Conservation (phyloP, 2,329 filamentous ascomycete species). For the Eurotiales sp. region DNA sequence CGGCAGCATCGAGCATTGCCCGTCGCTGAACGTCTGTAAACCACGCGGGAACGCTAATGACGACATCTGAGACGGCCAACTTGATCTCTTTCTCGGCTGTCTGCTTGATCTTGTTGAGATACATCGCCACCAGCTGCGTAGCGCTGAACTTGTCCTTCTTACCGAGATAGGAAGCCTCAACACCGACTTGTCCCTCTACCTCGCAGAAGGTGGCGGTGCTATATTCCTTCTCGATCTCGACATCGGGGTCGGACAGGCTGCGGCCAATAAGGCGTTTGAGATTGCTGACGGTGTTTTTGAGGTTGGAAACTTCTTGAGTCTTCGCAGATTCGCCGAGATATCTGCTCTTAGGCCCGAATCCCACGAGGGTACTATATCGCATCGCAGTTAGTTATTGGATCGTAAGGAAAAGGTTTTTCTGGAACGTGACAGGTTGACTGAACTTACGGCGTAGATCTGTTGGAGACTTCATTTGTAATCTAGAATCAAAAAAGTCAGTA, state of each 20-base stretch:
- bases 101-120: slow-evolving; percentile 87
- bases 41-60: slow-evolving; percentile 93
- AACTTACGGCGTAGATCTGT: slow-evolving; percentile 94
- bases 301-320: slow-evolving; percentile 98
- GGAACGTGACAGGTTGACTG: background rate
- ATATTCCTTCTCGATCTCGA: slow-evolving; percentile 87
- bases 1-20: slow-evolving; percentile 81
- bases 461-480: slow-evolving; percentile 99
- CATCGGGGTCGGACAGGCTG: slow-evolving; percentile 81
- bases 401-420: slow-evolving; percentile 5
- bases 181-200: slow-evolving; percentile 89
- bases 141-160: slow-evolving; percentile 96
- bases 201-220: slow-evolving; percentile 83
- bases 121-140: slow-evolving; percentile 92
- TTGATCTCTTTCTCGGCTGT: slow-evolving; percentile 84
- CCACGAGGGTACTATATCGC: slow-evolving; percentile 72
- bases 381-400: background rate
- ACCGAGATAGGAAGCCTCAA: slow-evolving; percentile 86
- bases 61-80: slow-evolving; percentile 86
- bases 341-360: slow-evolving; percentile 89
- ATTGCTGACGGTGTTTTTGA: slow-evolving; percentile 95
- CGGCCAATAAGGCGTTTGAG: slow-evolving; percentile 92
- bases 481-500: slow-evolving; percentile 35
- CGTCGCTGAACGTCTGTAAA: slow-evolving; percentile 94
- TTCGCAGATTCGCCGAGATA: slow-evolving; percentile 94